A percentile compares a stretch with the other conserved stretches of the same genome.
Evolutionary conservation across 2,329 filamentous ascomycete genomes (phyloP).

Genomic region (Sclerotinia subarctica): DNA sequence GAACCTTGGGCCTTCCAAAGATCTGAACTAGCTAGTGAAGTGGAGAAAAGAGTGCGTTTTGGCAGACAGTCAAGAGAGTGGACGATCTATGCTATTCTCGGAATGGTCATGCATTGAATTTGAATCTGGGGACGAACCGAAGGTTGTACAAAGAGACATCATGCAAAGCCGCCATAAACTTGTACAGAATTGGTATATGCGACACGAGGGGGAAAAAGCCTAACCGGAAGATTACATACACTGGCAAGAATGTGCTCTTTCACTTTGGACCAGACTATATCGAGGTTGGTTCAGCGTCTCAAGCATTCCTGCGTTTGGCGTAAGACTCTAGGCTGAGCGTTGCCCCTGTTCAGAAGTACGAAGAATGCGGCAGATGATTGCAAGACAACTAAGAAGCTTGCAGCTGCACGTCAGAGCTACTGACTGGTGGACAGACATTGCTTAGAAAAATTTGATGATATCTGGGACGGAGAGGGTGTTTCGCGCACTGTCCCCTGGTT

Average conservation of each 20-base stretch:
- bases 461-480: conserved; percentile 18
- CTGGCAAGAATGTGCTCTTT: background rate
- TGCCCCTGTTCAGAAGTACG: background rate
- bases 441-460: conserved; percentile 10
- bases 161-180: background rate
- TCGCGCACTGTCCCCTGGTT: conserved; percentile 19
- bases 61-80: background rate
- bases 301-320: conserved; percentile 18
- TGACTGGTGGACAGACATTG: conserved; percentile 7
- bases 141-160: background rate
- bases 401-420: background rate
- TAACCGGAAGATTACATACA: background rate
- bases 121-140: conserved; percentile 13
- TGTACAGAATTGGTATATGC: conserved; percentile 7
- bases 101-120: conserved; percentile 9
- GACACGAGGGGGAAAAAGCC: background rate
- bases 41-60: conserved; percentile 21
- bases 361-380: conserved; percentile 1
- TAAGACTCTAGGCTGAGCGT: conserved; percentile 9
- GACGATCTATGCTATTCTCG: conserved; percentile 10
- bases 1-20: conserved; percentile 23
- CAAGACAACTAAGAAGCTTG: background rate
- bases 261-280: conserved; percentile 1
- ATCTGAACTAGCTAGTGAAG: conserved; percentile 15
- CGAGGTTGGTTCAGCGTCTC: background rate